These are phyloP conservation scores for Magnolia officinalis DNA, from an alignment of 164 flowering plant genomes.

Conservation along the genomic window DNA sequence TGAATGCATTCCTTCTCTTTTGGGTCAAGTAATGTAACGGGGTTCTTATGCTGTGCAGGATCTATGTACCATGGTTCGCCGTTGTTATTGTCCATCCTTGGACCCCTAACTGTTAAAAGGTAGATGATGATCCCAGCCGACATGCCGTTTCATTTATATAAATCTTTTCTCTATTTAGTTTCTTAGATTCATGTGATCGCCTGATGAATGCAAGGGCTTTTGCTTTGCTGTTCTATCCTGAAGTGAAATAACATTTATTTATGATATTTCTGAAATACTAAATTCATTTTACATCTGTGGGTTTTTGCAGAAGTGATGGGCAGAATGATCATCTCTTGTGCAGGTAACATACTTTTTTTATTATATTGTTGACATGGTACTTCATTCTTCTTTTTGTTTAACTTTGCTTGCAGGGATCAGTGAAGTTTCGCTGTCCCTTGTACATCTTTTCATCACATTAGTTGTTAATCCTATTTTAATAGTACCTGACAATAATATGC, in stretches of 20 bases:
- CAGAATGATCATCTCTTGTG: slow-evolving; percentile 51
- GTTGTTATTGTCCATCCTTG: slow-evolving; percentile 65
- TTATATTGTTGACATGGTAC: neutral
- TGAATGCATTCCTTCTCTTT: neutral
- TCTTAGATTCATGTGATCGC: neutral
- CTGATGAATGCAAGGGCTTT: neutral
- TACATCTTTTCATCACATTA: neutral
- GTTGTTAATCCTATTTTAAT: too few relatives aligned
- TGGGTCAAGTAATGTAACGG: slow-evolving; percentile 1
- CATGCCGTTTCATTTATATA: neutral
- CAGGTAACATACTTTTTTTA: slow-evolving; percentile 45
- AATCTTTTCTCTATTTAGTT: neutral
- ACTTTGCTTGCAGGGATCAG: neutral
- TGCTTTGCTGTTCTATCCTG: neutral
- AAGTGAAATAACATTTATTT: neutral
- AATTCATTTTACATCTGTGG: neutral
- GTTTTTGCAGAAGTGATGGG: slow-evolving; percentile 57
- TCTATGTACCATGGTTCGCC: slow-evolving; percentile 99
- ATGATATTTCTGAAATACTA: neutral
- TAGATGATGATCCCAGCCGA: slow-evolving; percentile 16
- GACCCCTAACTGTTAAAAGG: slow-evolving; percentile 81
- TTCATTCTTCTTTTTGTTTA: neutral
- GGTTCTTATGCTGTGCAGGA: slow-evolving; percentile 37
- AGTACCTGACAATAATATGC: neutral
- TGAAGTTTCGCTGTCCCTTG: neutral